Base-by-base conservation (phyloP, 2,329 filamentous ascomycete genomes). In the Aspergillus felis region DNA sequence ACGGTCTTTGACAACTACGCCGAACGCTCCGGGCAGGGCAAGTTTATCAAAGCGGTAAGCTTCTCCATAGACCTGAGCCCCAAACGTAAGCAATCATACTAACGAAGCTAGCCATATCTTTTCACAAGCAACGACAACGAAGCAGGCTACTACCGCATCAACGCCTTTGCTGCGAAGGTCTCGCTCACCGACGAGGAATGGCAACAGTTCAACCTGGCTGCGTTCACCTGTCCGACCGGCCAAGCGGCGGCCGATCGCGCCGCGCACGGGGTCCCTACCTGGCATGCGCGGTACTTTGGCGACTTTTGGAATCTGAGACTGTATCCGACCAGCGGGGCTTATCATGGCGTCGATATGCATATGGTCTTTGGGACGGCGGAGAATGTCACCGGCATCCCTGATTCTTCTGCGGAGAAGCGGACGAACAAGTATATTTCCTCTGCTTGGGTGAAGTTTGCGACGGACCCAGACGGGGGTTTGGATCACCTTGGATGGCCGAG, bases 291-390 rank as follows among this genome's bases (percentile, higher is more conserved):
- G 29, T 83, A 81, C 63, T 72, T 78, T 51, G 80, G 74, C 22
- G 79, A 82, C 61, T 83, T 79, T 77, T 61, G 76, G 29, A 82
- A 81, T 56, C 76, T 77, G 1, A 70, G 78, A 0, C 67, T 82
- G 25, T 80, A 77, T 54, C 71, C 73, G 0, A 73, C 69, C 4
- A 80, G 77, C 44, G 78, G 78, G 3, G 78, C 79, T 0, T 83
- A 82, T 59, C 81, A 83, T 51, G 81, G 78, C 0, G 72, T 73
- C 1, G 79, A 81, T 32, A 53, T 81, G 53, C 74, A 79, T 56
- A 80, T 81, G 74, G 66, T 81, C 17, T 80, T 81, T 57, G 78
- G 78, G 1, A 75, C 69, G 1, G 74, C 74, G 0, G 68, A 56
- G 3, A 70, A 74, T 24, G 72, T 79, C 44, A 77, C 73, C 50